Conservation (phyloP, 495 filamentous ascomycete genomes). For the Neurospora sp. region DNA sequence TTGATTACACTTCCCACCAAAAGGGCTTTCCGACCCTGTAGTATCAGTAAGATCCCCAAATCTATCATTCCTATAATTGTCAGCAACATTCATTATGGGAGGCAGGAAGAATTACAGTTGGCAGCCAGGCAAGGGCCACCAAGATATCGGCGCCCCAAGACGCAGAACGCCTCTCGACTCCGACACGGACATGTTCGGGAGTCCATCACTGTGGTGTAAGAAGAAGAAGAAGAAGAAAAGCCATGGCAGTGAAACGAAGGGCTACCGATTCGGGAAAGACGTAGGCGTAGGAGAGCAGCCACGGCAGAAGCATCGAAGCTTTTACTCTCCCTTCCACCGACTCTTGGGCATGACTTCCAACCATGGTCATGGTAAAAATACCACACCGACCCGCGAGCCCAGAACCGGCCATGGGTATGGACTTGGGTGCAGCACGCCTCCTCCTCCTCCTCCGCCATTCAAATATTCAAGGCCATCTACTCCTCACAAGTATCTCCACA, state of each 20-base stretch:
- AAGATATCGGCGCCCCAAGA: not conserved
- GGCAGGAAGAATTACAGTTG: not conserved
- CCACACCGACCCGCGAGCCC: not conserved
- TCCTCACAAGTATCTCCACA: not conserved
- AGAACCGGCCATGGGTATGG: not conserved
- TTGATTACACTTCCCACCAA: not conserved
- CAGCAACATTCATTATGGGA: not conserved
- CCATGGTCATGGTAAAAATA: not conserved
- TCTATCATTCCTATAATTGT: not conserved
- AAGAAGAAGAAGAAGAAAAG: not conserved
- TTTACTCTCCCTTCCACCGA: not conserved
- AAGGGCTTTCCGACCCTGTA: not conserved
- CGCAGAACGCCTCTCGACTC: not conserved
- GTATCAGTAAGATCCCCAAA: not conserved
- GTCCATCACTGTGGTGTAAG: not conserved
- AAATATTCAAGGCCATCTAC: not conserved
- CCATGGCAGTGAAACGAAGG: not conserved
- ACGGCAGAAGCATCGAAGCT: not conserved
- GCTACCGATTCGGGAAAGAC: not conserved
- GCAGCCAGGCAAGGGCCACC: not conserved
- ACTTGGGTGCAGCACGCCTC: not conserved
- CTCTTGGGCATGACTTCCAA: not conserved
- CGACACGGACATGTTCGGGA: not conserved
- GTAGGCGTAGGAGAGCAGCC: not conserved
- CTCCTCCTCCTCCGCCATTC: not conserved